These are phyloP conservation scores for Penicillium salamii DNA, from an alignment of 495 filamentous ascomycete species.

Conservation along the genomic window DNA sequence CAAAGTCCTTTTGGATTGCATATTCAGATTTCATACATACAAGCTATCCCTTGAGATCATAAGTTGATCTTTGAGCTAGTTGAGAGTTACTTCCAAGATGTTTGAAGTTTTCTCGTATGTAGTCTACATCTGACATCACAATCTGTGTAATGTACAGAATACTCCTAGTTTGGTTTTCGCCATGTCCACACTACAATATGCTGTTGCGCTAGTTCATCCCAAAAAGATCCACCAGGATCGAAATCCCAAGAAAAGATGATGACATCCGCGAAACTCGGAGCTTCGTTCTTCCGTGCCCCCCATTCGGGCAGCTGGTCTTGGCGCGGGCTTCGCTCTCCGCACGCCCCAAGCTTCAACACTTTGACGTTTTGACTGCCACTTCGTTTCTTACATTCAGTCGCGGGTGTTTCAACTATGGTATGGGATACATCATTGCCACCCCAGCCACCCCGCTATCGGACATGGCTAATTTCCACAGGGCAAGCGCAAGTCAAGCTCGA, in stretches of 20 bases:
- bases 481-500: constrained; percentile 87
- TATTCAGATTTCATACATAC: no score
- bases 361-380: neutral
- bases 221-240: neutral
- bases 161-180: no score
- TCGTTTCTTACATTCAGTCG: neutral
- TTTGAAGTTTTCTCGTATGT: no score
- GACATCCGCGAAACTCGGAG: constrained; percentile 5
- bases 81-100: no score
- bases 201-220: neutral
- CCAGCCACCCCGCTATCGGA: no score
- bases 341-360: constrained; percentile 9
- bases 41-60: no score
- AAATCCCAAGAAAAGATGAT: neutral
- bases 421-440: neutral
- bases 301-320: neutral
- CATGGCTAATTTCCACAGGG: constrained; percentile 51
- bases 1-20: no score
- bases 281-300: constrained; percentile 13
- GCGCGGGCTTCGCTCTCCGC: constrained; percentile 13
- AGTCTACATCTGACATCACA: no score
- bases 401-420: constrained; percentile 17
- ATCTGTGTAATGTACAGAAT: no score
- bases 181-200: no score
- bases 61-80: no score